phyloP scores from a whole-genome alignment of 192 early-diverging fungal species.

The Umbelopsis isabellina region DNA sequence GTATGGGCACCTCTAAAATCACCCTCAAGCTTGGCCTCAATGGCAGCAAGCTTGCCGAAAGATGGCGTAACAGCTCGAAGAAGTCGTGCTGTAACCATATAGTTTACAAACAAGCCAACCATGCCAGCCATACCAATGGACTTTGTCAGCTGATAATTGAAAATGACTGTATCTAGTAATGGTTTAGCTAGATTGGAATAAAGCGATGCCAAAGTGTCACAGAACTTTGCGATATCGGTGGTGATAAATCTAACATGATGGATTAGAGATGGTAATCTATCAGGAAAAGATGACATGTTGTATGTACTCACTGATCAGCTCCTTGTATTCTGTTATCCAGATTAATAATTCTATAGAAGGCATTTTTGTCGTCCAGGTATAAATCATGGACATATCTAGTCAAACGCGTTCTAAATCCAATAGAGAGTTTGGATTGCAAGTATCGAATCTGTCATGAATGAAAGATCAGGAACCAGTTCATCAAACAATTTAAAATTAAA shows the following conservation, averaged over 20 bases:
- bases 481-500: background rate
- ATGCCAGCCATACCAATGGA: constrained; percentile 85
- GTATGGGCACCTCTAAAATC: constrained; percentile 94
- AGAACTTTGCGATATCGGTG: constrained; percentile 91
- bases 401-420: constrained; percentile 81
- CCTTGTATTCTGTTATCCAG: constrained; percentile 89
- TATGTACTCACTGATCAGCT: constrained; percentile 71
- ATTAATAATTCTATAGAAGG: constrained; percentile 91
- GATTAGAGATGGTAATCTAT: no score
- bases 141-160: constrained; percentile 89
- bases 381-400: constrained; percentile 86
- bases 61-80: constrained; percentile 87
- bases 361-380: constrained; percentile 80
- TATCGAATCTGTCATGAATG: constrained; percentile 54
- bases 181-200: constrained; percentile 98
- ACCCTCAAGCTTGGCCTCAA: constrained; percentile 90
- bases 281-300: background rate
- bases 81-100: constrained; percentile 75
- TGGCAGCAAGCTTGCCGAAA: constrained; percentile 92
- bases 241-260: constrained; percentile 60
- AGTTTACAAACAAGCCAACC: constrained; percentile 78
- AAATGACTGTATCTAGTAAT: constrained; percentile 90
- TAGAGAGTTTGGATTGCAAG: constrained; percentile 74
- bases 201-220: constrained; percentile 82
- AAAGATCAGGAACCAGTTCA: background rate